Conservation (phyloP, 2,329 filamentous ascomycete genomes). For the Cercospora citrullina region DNA sequence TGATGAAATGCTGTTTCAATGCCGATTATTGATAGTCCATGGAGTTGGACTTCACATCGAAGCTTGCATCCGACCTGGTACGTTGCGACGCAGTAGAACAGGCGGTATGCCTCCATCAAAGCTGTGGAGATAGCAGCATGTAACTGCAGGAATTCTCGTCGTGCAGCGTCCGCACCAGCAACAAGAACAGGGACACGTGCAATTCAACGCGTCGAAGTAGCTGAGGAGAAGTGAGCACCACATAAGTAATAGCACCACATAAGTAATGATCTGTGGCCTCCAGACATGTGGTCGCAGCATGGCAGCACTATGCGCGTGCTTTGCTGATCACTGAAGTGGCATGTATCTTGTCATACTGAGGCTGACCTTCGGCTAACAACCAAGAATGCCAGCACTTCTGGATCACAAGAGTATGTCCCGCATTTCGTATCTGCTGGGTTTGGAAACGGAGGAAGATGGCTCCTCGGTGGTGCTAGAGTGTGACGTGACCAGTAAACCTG, state of each 20-base stretch:
- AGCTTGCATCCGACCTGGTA: background rate
- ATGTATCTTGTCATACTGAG: background rate
- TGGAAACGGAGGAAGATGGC: background rate
- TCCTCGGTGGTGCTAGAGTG: background rate
- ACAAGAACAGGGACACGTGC: background rate
- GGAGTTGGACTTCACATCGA: background rate
- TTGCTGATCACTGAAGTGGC: background rate
- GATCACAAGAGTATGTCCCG: background rate
- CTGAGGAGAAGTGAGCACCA: background rate
- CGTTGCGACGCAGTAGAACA: background rate
- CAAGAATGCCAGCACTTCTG: background rate
- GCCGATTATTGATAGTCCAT: background rate
- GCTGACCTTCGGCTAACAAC: background rate
- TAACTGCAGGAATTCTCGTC: background rate
- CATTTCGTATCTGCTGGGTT: background rate
- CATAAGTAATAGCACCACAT: background rate
- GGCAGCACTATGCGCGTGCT: constrained; percentile 1
- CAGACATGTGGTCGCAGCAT: background rate
- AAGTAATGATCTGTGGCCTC: background rate
- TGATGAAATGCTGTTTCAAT: background rate
- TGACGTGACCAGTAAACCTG: background rate
- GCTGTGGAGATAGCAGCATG: background rate
- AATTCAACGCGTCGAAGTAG: background rate
- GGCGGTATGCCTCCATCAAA: background rate
- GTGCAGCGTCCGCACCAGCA: background rate